Base-by-base conservation (phyloP, 78 protist genomes). In the Polysphondylium violaceum region DNA sequence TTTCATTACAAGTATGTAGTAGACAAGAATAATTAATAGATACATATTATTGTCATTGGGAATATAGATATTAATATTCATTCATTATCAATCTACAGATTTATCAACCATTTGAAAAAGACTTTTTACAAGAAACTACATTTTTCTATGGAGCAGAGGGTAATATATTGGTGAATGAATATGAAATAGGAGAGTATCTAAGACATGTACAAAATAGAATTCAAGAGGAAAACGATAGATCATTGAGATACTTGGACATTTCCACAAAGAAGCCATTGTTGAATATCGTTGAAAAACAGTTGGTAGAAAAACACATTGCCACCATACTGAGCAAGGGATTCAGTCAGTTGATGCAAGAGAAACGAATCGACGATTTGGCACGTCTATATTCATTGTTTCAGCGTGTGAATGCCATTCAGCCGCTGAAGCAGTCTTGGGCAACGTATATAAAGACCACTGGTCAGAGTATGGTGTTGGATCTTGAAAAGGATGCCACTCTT, bases 141-240 rank as follows among this genome's bases (percentile, higher is more conserved):
- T 79, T 40, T n/a, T 96, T 61, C 85, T 96, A 96, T 89, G 27
- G 29, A 47, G 25, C 14, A 27, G 96, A 93, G 50, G 93, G 85
- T 25, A 58, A 44, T 11, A 33, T 0, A 11, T 23, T 38, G 41
- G 25, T 74, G 33, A 44, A 25, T 9, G 67, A 56, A 31, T 6
- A 29, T 33, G 94, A 85, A 21, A 83, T 87, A 12, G 75, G 97
- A 14, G 67, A 31, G 12, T 97, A 92, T 58, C 86, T 97, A 40
- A 59, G 21, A 36, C 94, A 94, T 73, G 88, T 96, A n/a, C 74
- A 76, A 19, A 9, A 19, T 12, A 73, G 98, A 44, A 31, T 97
- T 14, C 12, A 2, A 21, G 78, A 93, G 38, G 98, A 97, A 60
- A 12, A 19, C 33, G 87, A 56, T 19, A 87, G 98, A 55, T 51